Evolutionary conservation across 2,329 filamentous ascomycete genomes (phyloP), one percentile per base, ranked within the genome.

Genomic region (Dryadomyces quercus-mongolicae): DNA sequence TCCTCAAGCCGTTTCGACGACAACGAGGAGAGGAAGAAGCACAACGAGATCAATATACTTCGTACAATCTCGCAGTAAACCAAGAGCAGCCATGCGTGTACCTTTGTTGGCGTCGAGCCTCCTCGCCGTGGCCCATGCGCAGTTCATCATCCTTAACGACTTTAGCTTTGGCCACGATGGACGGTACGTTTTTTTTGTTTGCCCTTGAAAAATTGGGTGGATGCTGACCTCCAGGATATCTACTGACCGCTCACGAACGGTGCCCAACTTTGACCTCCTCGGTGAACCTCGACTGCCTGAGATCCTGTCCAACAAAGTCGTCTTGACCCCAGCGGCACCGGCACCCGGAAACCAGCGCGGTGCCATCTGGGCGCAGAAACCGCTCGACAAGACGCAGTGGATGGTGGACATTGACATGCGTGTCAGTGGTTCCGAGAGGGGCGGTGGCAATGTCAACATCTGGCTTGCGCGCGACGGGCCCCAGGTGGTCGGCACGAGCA

Each of bases 361-460:
- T 57, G 85, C 87, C 51, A 67, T 93, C 61, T 98, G 93, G 92
- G 76, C 85, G 36, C 81, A 90, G 58, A 67, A 74, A 56, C 64
- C 76, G 38, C 74, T 86, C 50, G 69, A 80, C 61, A 73, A 84
- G 57, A 70, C 75, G n/a, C 77, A 84, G 67, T 98, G 90, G 90
- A 78, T 81, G 9, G 82, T 84, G 51, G 88, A 95, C 64, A 76
- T 97, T 61, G 85, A 93, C 65, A 96, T 98, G 70, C 82, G 93
- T 61, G 88, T 84, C 52, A 88, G 81, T 57, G 93, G 93, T 8
- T 85, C 86, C 59, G 93, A 97, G 65, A 77, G 88, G 61, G 89
- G 84, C 51, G 83, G 85, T 55, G 93, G 93, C 50, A 96, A 94
- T 70, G 74, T 98, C 61, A 92, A 97, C 69, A 77, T 98, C 63